Evolutionary conservation across 495 filamentous ascomycete genomes (phyloP).

Genomic region (Talaromyces liani): DNA sequence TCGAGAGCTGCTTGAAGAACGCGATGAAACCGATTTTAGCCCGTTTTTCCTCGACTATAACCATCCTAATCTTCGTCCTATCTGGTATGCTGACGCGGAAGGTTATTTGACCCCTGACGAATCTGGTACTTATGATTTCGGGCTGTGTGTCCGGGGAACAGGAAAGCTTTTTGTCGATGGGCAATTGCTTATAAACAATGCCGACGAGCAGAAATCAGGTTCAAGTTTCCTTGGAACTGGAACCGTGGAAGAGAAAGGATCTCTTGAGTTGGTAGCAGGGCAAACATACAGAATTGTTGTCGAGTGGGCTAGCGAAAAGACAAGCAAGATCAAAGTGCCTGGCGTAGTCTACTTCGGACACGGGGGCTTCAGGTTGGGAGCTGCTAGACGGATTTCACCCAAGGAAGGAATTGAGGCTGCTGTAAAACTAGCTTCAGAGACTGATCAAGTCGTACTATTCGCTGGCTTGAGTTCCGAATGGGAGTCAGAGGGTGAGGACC

Average conservation of each 20-base stretch:
- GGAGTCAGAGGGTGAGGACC: slow-evolving; percentile 83
- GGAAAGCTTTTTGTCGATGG: slow-evolving; percentile 63
- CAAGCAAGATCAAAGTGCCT: slow-evolving; percentile 33
- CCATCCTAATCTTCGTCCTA: slow-evolving; percentile 42
- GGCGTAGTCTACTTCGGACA: slow-evolving; percentile 53
- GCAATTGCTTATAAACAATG: slow-evolving; percentile 41
- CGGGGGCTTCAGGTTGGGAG: slow-evolving; percentile 74
- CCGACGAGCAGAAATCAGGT: slow-evolving; percentile 37
- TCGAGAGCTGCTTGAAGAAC: slow-evolving; percentile 1
- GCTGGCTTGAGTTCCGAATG: slow-evolving; percentile 77
- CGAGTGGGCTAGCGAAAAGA: slow-evolving; percentile 9
- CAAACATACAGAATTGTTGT: background rate
- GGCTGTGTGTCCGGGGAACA: slow-evolving; percentile 68
- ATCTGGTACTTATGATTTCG: slow-evolving; percentile 63
- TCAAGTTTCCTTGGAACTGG: slow-evolving; percentile 46
- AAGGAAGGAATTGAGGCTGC: slow-evolving; percentile 60
- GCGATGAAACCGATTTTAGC: background rate
- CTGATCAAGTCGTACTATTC: slow-evolving; percentile 70
- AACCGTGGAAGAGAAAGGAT: slow-evolving; percentile 29
- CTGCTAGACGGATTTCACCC: slow-evolving; percentile 57
- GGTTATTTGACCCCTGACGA: slow-evolving; percentile 50
- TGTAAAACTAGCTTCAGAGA: slow-evolving; percentile 49
- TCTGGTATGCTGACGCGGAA: slow-evolving; percentile 52
- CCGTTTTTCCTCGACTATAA: slow-evolving; percentile 54
- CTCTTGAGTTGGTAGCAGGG: slow-evolving; percentile 42